phyloP scores from a whole-genome alignment of 176 grass and related monocot genomes.

The Rhynchospora breviuscula region DNA sequence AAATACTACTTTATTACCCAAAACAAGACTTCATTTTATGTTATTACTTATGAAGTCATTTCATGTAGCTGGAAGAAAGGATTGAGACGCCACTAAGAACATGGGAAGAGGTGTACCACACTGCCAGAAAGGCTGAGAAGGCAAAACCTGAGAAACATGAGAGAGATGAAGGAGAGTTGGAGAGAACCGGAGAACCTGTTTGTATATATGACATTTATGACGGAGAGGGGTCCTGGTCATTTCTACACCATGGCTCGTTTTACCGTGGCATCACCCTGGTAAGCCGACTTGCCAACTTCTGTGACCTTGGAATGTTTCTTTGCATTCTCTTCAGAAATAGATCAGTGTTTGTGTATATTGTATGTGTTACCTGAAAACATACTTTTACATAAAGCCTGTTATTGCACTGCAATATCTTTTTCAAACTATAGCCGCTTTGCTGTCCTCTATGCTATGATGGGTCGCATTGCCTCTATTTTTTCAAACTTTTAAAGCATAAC shows the following conservation, averaged over 20 bases:
- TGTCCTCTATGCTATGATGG: too few species aligned
- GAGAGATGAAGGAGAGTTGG: slow-evolving; percentile 88
- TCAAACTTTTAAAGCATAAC: too few species aligned
- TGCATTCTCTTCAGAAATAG: neutral
- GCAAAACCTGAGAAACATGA: slow-evolving; percentile 69
- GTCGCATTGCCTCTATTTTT: too few species aligned
- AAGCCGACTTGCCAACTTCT: slow-evolving; percentile 25
- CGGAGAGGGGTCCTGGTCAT: slow-evolving; percentile 72
- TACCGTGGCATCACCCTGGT: slow-evolving; percentile 87
- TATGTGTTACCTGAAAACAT: neutral
- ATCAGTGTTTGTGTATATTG: neutral
- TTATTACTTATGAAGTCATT: slow-evolving; percentile 11
- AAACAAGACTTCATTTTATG: slow-evolving; percentile 1
- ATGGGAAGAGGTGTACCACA: slow-evolving; percentile 93
- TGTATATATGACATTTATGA: slow-evolving; percentile 89
- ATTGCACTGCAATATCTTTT: too few species aligned
- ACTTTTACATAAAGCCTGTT: too few species aligned
- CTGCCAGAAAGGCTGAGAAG: slow-evolving; percentile 77
- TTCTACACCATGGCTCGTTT: slow-evolving; percentile 89
- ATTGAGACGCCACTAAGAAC: slow-evolving; percentile 66
- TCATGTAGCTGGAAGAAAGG: slow-evolving; percentile 82
- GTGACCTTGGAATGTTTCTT: neutral
- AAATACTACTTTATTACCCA: neutral
- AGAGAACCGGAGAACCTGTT: slow-evolving; percentile 75
- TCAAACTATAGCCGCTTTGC: too few species aligned